Evolutionary conservation across 2,329 filamentous ascomycete species (phyloP).

Genomic region (Lachnellula hyalina): DNA sequence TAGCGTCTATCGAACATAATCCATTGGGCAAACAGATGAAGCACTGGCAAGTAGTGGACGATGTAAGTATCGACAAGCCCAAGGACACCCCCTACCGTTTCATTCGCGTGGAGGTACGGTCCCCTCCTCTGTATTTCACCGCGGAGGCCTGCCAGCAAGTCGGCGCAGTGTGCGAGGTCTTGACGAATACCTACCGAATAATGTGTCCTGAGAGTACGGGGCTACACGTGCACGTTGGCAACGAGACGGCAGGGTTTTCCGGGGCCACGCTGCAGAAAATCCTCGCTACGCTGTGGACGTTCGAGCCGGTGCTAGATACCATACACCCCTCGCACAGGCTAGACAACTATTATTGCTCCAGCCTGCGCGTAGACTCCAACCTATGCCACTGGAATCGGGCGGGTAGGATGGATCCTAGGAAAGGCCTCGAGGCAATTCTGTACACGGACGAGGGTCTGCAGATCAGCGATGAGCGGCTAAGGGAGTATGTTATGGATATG

Average conservation of each 20-base stretch:
- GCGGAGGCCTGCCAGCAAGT: constrained; percentile 7
- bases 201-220: constrained; percentile 20
- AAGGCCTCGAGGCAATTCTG: too few relatives aligned
- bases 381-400: background rate
- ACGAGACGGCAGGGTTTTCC: constrained; percentile 21
- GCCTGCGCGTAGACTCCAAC: background rate
- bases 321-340: constrained; percentile 20
- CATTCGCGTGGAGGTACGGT: constrained; percentile 14
- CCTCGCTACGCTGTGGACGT: constrained; percentile 22
- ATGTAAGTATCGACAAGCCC: constrained; percentile 1
- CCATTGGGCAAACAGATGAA: background rate
- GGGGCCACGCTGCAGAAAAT: constrained; percentile 28
- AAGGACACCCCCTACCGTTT: constrained; percentile 8
- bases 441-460: too few relatives aligned
- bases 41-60: constrained; percentile 8
- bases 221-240: constrained; percentile 31
- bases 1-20: background rate
- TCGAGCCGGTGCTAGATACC: constrained; percentile 26
- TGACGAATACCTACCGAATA: constrained; percentile 17
- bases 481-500: background rate
- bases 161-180: constrained; percentile 1
- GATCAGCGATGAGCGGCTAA: background rate
- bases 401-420: too few relatives aligned
- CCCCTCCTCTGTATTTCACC: constrained; percentile 12
- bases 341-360: background rate